Conservation (phyloP, 2,329 filamentous ascomycete species). For the Trichoderma koningii region DNA sequence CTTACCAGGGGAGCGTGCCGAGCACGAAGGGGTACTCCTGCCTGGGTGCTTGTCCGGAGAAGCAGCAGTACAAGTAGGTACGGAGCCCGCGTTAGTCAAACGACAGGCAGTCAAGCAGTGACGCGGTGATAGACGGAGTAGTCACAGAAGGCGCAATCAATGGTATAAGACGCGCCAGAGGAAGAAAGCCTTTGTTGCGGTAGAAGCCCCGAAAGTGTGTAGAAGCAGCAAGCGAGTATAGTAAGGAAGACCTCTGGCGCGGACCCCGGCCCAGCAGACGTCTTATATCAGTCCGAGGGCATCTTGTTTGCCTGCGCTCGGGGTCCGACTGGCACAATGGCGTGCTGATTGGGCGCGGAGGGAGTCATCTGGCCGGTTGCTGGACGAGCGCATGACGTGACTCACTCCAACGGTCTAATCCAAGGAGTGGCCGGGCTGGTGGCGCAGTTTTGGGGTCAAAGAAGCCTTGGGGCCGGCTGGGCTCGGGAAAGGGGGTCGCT, state of each 20-base stretch:
- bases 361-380: conserved; percentile 32
- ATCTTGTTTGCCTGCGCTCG: not conserved
- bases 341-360: conserved; percentile 31
- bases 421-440: conserved; percentile 20
- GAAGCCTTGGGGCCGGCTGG: not conserved
- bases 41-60: not conserved
- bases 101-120: conserved; percentile 6
- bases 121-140: conserved; percentile 2
- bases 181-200: not conserved
- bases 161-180: not conserved
- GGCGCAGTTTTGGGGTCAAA: conserved; percentile 20
- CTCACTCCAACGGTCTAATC: conserved; percentile 28
- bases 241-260: not conserved
- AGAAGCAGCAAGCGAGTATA: conserved; percentile 18
- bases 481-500: conserved; percentile 16
- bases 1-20: conserved; percentile 5
- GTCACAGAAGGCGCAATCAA: conserved; percentile 18
- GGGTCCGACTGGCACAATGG: not conserved
- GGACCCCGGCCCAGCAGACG: conserved; percentile 1
- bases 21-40: not conserved
- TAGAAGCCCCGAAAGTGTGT: conserved; percentile 20
- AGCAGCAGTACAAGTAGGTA: not conserved
- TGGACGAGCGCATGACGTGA: conserved; percentile 34
- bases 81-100: not conserved
- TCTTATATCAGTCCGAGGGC: conserved; percentile 18